Evolutionary conservation across 306 rosid genomes (phyloP), one percentile per base, ranked within the genome.

Genomic region (Potentilla sterilis): DNA sequence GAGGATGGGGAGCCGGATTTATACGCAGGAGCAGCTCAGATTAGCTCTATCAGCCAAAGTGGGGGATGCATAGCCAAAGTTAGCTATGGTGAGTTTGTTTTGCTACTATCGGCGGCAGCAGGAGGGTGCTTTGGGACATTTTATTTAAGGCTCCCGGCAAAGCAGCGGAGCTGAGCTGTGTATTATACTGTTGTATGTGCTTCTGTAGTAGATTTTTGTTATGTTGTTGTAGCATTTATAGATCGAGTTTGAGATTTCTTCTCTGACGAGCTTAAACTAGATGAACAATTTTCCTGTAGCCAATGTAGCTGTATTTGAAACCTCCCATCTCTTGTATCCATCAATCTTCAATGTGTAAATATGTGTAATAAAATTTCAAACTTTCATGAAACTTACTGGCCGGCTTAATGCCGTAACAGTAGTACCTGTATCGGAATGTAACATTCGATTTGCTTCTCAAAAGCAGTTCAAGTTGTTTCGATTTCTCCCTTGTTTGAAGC

Each of bases 11-110:
- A 85, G 93, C 70, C 81, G 96, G 18, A 84, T 88, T 72, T 92
- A 86, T 90, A 90, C 97, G 24, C 98, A 88, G 85, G 99, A 92
- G 28, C 97, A 96, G 92, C 96, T 92, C 64, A 80, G 89, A 68
- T 59, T 74, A 70, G 98, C 92, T 9, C 63, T 96, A 15, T 83
- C 85, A 1, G 77, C 97, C 70, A 89, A 88, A 80, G 83, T 96
- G 19, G 90, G 87, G 44, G 89, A 86, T 78, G 74, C 5, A 9
- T 54, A 9, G 12, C 32, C 13, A 51, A 3, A 51, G 10, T 5
- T 18, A 2, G 58, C 58, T 7, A 54, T 9, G 61, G 46, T 41
- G 63, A 68, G 79, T 52, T 75, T 76, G 62, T 49, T 14, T 75
- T 47, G 64, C 67, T 61, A 8, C 28, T 8, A 43, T 9, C 44